Percentiles rank a stretch among this genome's conserved stretches.
Evolutionary conservation across 805 yeast species (phyloP).

Genomic region (Jamesozyma spencerorum): DNA sequence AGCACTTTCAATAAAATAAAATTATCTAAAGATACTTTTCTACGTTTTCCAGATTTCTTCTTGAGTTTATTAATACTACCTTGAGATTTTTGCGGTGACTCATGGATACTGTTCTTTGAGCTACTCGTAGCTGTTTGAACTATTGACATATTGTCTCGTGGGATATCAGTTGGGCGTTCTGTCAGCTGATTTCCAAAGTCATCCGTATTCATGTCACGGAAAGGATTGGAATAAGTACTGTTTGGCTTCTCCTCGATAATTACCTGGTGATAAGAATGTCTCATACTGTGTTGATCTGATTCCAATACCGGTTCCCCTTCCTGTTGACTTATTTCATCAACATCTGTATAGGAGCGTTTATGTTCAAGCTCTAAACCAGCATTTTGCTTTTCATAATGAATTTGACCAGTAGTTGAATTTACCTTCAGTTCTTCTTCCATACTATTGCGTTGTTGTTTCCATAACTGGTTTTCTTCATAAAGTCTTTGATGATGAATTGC

Average conservation of each 20-base stretch:
- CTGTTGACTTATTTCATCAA: background rate
- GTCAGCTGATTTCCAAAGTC: constrained; percentile 14
- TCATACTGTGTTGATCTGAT: background rate
- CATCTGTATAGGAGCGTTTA: background rate
- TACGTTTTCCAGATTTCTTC: constrained; percentile 35
- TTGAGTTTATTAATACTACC: constrained; percentile 14
- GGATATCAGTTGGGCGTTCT: constrained; percentile 6
- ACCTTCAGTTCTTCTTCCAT: constrained; percentile 12
- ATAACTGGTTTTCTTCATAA: constrained; percentile 12
- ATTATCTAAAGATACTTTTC: constrained; percentile 86
- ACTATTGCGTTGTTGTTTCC: constrained; percentile 14
- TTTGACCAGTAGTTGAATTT: background rate
- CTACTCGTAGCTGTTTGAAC: background rate
- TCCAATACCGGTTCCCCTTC: constrained; percentile 1
- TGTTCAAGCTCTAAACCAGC: background rate
- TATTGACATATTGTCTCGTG: background rate
- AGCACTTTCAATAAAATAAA: constrained; percentile 88
- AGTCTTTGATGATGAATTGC: constrained; percentile 7
- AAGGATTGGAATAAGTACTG: constrained; percentile 14
- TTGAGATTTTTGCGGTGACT: constrained; percentile 20
- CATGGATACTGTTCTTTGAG: constrained; percentile 3
- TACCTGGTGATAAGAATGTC: background rate
- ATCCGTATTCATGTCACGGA: constrained; percentile 21
- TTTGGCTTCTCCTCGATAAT: background rate
- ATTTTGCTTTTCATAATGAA: too few relatives aligned